phyloP scores from a whole-genome alignment of 116 monocot species.

The Phalaenopsis hybrid region DNA sequence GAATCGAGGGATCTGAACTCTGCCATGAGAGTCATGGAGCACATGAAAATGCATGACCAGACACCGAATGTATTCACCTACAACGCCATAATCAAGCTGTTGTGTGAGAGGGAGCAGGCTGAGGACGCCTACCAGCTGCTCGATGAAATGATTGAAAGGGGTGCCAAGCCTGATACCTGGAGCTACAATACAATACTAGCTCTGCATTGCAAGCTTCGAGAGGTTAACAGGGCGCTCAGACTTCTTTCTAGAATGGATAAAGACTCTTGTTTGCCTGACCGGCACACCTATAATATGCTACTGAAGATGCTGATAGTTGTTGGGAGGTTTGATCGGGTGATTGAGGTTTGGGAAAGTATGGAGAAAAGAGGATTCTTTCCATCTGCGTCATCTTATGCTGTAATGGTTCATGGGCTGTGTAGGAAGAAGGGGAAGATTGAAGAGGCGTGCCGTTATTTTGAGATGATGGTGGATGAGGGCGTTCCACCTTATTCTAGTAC shows the following conservation, averaged over 20 bases:
- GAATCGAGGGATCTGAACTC: slow-evolving; percentile 38
- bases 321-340: slow-evolving; percentile 59
- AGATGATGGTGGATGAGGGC: slow-evolving; percentile 85
- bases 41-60: slow-evolving; percentile 27
- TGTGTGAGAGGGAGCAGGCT: slow-evolving; percentile 42
- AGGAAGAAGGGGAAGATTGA: slow-evolving; percentile 63
- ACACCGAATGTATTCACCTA: slow-evolving; percentile 71
- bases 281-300: slow-evolving; percentile 85
- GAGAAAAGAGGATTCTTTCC: slow-evolving; percentile 55
- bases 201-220: slow-evolving; percentile 57
- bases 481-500: slow-evolving; percentile 81
- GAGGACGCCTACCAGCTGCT: slow-evolving; percentile 65
- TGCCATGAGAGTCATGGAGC: slow-evolving; percentile 33
- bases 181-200: slow-evolving; percentile 66
- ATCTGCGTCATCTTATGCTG: slow-evolving; percentile 53
- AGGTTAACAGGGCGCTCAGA: slow-evolving; percentile 59
- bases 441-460: slow-evolving; percentile 59
- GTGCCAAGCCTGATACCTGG: slow-evolving; percentile 62
- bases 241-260: slow-evolving; percentile 60
- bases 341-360: slow-evolving; percentile 88
- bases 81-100: slow-evolving; percentile 53
- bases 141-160: slow-evolving; percentile 59
- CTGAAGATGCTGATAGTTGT: slow-evolving; percentile 79
- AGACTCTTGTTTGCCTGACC: slow-evolving; percentile 50
- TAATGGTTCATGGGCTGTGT: slow-evolving; percentile 87